Evolutionary conservation across 495 filamentous ascomycete species (phyloP).

Genomic region (Neurospora sp.): DNA sequence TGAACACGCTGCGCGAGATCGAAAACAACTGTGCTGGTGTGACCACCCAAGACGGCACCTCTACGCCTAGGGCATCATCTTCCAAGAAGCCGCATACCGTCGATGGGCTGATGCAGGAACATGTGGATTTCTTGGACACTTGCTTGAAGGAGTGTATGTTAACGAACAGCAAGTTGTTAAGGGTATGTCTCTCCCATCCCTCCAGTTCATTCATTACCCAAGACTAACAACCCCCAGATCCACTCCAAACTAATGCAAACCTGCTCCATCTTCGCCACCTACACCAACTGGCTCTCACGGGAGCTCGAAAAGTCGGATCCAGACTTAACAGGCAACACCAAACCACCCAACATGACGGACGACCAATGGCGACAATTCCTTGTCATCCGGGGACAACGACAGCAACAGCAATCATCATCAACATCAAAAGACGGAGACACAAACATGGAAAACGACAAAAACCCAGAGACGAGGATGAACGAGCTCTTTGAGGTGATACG

Average conservation of each 20-base stretch:
- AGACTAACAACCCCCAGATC: conserved; percentile 45
- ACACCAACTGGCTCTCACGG: conserved; percentile 68
- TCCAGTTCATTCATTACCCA: no score
- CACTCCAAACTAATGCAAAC: conserved; percentile 91
- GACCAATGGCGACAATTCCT: conserved; percentile 44
- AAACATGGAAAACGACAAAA: neutral
- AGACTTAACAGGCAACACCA: conserved; percentile 47
- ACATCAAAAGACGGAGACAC: neutral
- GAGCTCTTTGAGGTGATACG: conserved; percentile 76
- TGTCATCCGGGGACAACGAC: conserved; percentile 14
- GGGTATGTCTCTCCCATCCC: conserved; percentile 43
- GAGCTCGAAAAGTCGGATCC: conserved; percentile 70
- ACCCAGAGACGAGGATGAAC: conserved; percentile 29
- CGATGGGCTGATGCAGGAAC: conserved; percentile 97
- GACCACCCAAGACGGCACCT: conserved; percentile 12
- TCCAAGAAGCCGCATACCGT: conserved; percentile 53
- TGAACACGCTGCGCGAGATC: conserved; percentile 64
- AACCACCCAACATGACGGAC: conserved; percentile 41
- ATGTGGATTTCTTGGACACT: conserved; percentile 95
- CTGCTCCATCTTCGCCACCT: conserved; percentile 84
- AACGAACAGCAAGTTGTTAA: conserved; percentile 84
- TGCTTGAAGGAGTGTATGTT: conserved; percentile 99
- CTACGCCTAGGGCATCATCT: conserved; percentile 11
- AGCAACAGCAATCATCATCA: neutral
- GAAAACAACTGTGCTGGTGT: conserved; percentile 41